Conservation (phyloP, 2,329 filamentous ascomycete genomes). For the Nigrospora sphaerica region DNA sequence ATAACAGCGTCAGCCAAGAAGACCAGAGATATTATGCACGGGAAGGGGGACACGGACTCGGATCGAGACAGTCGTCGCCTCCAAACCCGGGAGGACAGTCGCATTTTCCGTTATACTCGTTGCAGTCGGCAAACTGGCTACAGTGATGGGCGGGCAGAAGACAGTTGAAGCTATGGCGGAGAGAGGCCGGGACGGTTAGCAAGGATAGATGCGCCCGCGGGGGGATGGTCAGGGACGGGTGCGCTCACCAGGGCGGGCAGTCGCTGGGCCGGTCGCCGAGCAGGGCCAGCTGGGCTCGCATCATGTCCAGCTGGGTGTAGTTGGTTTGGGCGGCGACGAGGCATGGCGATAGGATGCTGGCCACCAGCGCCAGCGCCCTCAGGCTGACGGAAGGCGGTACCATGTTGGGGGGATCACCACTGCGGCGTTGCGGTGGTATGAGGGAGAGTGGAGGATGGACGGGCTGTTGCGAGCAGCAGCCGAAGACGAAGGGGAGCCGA, state of each 20-base stretch:
- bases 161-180: conserved; percentile 79
- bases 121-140: conserved; percentile 84
- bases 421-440: too few species aligned
- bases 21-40: neutral
- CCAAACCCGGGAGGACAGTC: conserved; percentile 88
- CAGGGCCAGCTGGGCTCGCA: conserved; percentile 60
- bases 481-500: too few species aligned
- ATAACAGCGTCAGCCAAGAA: conserved; percentile 1
- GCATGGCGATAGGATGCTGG: neutral
- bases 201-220: neutral
- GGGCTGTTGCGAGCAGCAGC: too few species aligned
- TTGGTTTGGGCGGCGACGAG: conserved; percentile 34
- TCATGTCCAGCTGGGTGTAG: conserved; percentile 53
- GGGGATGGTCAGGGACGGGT: neutral
- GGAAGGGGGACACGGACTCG: conserved; percentile 41
- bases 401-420: too few species aligned
- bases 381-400: neutral
- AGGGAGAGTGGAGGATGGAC: too few species aligned
- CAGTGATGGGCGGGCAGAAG: conserved; percentile 88
- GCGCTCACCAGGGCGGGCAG: conserved; percentile 67
- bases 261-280: conserved; percentile 67
- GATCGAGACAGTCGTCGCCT: conserved; percentile 85
- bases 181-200: neutral
- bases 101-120: conserved; percentile 86
- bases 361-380: neutral